Conservation (phyloP, 1,284 basidiomycete genomes). For the Cryptococcus floricola region DNA sequence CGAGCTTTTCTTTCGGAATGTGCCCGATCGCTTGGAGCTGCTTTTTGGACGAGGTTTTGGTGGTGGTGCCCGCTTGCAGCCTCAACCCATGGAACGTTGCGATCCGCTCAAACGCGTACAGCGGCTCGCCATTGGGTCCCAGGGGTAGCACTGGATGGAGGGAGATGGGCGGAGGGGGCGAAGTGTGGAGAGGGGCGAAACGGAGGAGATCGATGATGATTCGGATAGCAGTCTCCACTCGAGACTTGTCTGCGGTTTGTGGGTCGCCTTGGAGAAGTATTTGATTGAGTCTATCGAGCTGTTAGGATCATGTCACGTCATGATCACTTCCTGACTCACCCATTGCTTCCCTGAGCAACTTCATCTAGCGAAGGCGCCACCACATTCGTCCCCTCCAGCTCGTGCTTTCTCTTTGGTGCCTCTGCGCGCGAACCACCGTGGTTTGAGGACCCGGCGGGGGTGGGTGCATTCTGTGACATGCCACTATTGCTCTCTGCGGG, state of each 20-base stretch:
- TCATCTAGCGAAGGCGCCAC: slow-evolving; percentile 27
- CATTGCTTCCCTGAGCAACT: slow-evolving; percentile 15
- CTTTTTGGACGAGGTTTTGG: slow-evolving; percentile 43
- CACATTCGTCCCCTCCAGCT: slow-evolving; percentile 30
- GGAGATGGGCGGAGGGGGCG: slow-evolving; percentile 12
- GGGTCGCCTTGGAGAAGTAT: slow-evolving; percentile 45
- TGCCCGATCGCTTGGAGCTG: slow-evolving; percentile 36
- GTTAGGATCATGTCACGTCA: slow-evolving; percentile 6
- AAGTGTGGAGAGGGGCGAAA: slow-evolving; percentile 24
- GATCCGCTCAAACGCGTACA: slow-evolving; percentile 35
- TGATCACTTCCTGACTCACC: slow-evolving; percentile 5
- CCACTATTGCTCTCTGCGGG: neutral
- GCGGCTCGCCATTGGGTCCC: slow-evolving; percentile 26
- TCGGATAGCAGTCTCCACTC: slow-evolving; percentile 47
- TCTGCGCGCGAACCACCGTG: slow-evolving; percentile 38
- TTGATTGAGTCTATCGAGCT: slow-evolving; percentile 24
- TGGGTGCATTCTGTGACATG: slow-evolving; percentile 12
- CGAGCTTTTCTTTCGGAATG: slow-evolving; percentile 34
- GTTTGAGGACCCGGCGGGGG: slow-evolving; percentile 9
- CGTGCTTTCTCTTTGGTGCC: slow-evolving; percentile 36
- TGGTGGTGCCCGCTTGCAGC: slow-evolving; percentile 42
- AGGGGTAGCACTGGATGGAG: slow-evolving; percentile 24
- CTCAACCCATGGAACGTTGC: slow-evolving; percentile 36
- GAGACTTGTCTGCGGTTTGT: slow-evolving; percentile 39
- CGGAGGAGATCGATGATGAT: slow-evolving; percentile 44